These are phyloP conservation scores for Metrosideros polymorpha DNA, from an alignment of 441 rosid genomes.

Conservation along the genomic window DNA sequence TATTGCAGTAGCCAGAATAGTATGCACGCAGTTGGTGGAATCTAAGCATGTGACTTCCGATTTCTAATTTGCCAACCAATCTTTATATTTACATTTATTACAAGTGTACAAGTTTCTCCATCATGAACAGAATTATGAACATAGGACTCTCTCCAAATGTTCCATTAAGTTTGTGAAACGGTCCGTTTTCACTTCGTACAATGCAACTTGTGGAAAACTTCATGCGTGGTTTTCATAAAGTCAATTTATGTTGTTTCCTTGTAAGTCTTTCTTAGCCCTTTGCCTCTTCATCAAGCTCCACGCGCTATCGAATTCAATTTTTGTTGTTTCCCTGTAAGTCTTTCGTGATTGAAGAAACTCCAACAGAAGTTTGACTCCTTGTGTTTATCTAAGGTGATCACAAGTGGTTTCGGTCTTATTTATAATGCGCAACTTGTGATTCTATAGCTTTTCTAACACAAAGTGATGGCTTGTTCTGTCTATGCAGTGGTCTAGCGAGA, in stretches of 20 bases:
- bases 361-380: neutral
- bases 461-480: too few species aligned
- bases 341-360: neutral
- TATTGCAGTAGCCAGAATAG: neutral
- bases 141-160: neutral
- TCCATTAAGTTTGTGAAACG: neutral
- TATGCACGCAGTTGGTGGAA: neutral
- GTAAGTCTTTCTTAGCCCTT: neutral
- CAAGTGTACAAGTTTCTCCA: neutral
- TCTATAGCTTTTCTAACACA: neutral
- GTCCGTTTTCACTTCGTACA: neutral
- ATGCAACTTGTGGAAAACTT: neutral
- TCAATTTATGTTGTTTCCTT: too few species aligned
- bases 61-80: neutral
- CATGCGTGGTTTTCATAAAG: neutral
- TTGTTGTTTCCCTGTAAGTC: too few species aligned
- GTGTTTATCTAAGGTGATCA: neutral
- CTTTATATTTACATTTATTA: too few species aligned
- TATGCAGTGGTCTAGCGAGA: neutral
- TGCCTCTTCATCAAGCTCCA: too few species aligned
- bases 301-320: too few species aligned
- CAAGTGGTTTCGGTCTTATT: neutral
- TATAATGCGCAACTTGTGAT: neutral
- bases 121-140: neutral
- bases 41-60: neutral